Evolutionary conservation across 140 eudicot species (phyloP).

Genomic region (Erigeron philadelphicus): DNA sequence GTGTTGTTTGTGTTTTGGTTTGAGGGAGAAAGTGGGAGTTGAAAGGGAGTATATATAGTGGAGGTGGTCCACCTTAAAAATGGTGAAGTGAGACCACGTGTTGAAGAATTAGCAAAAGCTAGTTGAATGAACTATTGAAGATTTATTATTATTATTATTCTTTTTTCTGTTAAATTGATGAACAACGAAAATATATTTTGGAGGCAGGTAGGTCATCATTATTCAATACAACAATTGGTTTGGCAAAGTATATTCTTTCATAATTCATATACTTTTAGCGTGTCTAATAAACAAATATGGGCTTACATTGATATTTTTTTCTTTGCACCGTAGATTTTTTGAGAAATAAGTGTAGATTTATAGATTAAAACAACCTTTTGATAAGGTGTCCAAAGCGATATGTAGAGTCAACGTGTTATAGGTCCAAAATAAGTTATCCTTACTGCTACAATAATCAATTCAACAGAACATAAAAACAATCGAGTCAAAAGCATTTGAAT

Average conservation of each 20-base stretch:
- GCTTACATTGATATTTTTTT: background rate
- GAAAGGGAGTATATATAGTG: conserved; percentile 40
- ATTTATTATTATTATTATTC: background rate
- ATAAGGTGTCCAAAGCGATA: too few species aligned
- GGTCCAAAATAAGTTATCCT: too few species aligned
- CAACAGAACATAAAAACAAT: too few species aligned
- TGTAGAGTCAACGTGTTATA: too few species aligned
- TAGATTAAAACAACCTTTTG: too few species aligned
- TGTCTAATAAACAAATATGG: conserved; percentile 16
- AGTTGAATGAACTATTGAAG: conserved; percentile 11
- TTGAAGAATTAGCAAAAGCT: conserved; percentile 30
- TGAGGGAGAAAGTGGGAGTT: conserved; percentile 21
- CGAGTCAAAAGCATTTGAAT: too few species aligned
- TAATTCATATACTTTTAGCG: conserved; percentile 13
- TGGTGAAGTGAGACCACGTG: conserved; percentile 47
- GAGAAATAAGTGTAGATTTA: too few species aligned
- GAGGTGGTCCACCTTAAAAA: conserved; percentile 38
- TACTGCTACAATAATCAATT: too few species aligned
- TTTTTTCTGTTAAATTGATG: background rate
- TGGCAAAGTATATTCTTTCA: conserved; percentile 22
- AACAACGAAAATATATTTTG: conserved; percentile 5
- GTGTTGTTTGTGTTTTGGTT: conserved; percentile 9
- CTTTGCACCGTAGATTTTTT: background rate
- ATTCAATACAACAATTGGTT: conserved; percentile 19
- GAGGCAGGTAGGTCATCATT: conserved; percentile 36